phyloP scores from a whole-genome alignment of 331 rosid genomes.

The Malus hybrid region DNA sequence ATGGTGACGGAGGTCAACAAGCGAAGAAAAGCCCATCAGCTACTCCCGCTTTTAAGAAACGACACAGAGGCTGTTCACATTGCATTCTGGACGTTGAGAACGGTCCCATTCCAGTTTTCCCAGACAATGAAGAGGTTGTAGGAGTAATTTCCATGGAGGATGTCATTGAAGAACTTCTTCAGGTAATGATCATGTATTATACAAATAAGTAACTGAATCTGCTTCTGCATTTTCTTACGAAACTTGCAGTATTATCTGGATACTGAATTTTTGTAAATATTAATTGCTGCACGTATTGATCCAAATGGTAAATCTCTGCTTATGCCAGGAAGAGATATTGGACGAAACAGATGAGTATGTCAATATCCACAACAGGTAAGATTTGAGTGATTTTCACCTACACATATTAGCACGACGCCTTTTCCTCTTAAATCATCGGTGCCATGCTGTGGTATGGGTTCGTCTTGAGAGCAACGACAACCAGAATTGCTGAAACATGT shows the following conservation, averaged over 20 bases:
- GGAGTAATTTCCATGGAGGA: conserved; percentile 98
- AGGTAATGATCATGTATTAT: conserved; percentile 38
- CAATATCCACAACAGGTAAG: conserved; percentile 93
- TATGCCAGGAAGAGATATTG: conserved; percentile 89
- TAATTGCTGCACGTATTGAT: conserved; percentile 6
- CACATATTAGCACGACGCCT: not conserved
- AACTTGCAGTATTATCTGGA: not conserved
- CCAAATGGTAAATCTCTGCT: conserved; percentile 11
- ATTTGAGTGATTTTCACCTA: not conserved
- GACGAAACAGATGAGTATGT: conserved; percentile 98
- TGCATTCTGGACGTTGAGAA: conserved; percentile 88
- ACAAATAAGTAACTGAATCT: not conserved
- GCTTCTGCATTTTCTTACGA: conserved; percentile 10
- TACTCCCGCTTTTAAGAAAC: conserved; percentile 68
- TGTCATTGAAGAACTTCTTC: conserved; percentile 99
- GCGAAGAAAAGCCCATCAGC: conserved; percentile 53
- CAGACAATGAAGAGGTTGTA: conserved; percentile 73
- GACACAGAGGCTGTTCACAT: conserved; percentile 88
- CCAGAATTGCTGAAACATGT: not conserved
- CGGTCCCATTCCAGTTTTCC: conserved; percentile 61
- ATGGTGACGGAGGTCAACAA: conserved; percentile 35
- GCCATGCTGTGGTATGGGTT: not conserved
- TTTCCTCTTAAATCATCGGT: not conserved
- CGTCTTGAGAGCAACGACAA: not conserved
- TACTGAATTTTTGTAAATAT: not conserved